Base-by-base conservation (phyloP, 345 rosid genomes). In the Dimocarpus longan region DNA sequence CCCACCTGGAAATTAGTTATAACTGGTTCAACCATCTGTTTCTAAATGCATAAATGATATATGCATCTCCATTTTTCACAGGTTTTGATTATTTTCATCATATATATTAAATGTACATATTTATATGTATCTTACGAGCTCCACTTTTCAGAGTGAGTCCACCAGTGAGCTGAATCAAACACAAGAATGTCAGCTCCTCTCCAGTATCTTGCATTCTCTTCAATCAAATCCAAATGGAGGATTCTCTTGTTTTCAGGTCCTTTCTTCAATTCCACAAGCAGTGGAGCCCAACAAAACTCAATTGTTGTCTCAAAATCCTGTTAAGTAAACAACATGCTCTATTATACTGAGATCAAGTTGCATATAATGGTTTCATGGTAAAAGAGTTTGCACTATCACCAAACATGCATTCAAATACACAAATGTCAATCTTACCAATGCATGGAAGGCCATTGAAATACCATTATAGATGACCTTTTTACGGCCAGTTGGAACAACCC, bases 91-190 rank as follows among this genome's bases (percentile, higher is more conserved):
- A 32, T 32, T 32, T 32, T 32, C 37, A 32, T 32, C 37, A 3
- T 32, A 32, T 3, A 32, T 32, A 32, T 32, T 32, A 32, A 32
- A 32, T 32, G 2, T 32, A 32, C 15, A 50, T 15, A 26, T 57
- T 7, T 57, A 21, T n/a, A 19, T 39, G 10, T 24, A 12, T 73
- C 95, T 89, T 87, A 90, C 93, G 93, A 90, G 63, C 88, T 90
- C 82, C 79, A 83, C 82, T 90, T 76, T 22, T 91, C 92, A n/a
- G 94, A 90, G 77, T 93, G 99, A 82, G 97, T 92, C 98, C 98
- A 94, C 99, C 99, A 96, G 59, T 96, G 99, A 83, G 98, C 99
- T 0, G 97, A 92, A 75, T 96, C 98, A 54, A 96, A 96, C 67
- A 94, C 97, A 73, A 96, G 95, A 75, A 94, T 66, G 80, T 96